A percentile compares a stretch with the other conserved stretches of the same genome.
Evolutionary conservation across 139 green algal genomes (phyloP).

Genomic region (Chlamydomonas incerta): DNA sequence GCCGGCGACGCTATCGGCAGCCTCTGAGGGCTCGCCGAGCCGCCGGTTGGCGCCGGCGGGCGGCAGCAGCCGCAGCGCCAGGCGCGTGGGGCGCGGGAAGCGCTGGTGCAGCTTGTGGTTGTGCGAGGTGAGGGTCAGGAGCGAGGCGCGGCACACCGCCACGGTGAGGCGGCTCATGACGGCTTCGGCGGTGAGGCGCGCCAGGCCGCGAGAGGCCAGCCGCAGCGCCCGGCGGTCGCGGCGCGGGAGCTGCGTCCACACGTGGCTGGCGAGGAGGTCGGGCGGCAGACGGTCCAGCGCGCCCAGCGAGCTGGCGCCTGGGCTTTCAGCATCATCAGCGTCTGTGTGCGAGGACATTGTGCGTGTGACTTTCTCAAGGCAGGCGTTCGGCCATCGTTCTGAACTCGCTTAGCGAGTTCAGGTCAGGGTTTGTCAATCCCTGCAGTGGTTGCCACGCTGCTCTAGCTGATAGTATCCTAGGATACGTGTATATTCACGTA

Average conservation of each 20-base stretch:
- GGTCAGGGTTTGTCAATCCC: too few relatives aligned
- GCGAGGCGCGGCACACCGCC: slow-evolving; percentile 17
- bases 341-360: too few relatives aligned
- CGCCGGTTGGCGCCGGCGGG: not conserved
- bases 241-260: slow-evolving; percentile 3
- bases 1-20: not conserved
- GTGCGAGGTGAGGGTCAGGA: not conserved
- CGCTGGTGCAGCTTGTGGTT: not conserved
- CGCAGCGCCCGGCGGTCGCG: not conserved
- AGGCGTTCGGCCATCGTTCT: too few relatives aligned
- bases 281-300: not conserved
- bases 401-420: too few relatives aligned
- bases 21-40: too few relatives aligned
- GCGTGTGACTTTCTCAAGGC: too few relatives aligned
- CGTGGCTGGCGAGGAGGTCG: slow-evolving; percentile 1
- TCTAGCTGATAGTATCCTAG: too few relatives aligned
- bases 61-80: slow-evolving; percentile 10
- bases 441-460: too few relatives aligned
- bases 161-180: slow-evolving; percentile 9
- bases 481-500: too few relatives aligned
- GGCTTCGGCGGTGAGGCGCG: not conserved
- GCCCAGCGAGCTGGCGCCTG: not conserved
- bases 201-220: not conserved
- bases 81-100: not conserved
- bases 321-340: too few relatives aligned